Conservation (phyloP, 805 yeast genomes). For the Lipomyces sp. region DNA sequence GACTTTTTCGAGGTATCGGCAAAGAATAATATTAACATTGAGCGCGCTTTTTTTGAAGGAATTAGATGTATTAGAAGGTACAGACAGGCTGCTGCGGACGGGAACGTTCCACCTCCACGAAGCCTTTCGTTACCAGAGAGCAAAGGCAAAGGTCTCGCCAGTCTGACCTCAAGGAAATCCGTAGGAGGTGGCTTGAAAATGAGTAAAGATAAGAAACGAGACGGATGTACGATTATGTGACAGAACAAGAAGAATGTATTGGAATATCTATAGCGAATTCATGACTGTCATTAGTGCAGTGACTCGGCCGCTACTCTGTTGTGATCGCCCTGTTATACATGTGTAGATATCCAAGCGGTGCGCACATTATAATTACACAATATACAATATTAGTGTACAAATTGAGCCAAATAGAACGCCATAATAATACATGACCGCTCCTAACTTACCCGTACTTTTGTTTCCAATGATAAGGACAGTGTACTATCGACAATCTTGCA, state of each 20-base stretch:
- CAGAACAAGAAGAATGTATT: neutral
- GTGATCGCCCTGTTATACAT: neutral
- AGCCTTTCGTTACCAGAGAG: neutral
- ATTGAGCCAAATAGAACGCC: neutral
- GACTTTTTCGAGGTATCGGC: slow-evolving; percentile 94
- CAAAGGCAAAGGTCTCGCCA: neutral
- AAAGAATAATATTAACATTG: slow-evolving; percentile 85
- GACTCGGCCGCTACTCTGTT: neutral
- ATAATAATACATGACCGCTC: neutral
- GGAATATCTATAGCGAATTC: neutral
- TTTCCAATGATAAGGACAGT: neutral
- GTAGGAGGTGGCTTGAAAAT: neutral
- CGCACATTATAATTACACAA: neutral
- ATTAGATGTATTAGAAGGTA: slow-evolving; percentile 1
- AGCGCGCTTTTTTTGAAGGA: slow-evolving; percentile 85
- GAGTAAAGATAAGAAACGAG: slow-evolving; percentile 4
- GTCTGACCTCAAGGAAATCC: neutral
- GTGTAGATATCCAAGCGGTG: neutral
- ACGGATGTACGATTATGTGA: slow-evolving; percentile 4
- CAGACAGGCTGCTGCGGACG: neutral
- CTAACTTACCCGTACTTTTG: neutral
- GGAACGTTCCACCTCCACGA: neutral
- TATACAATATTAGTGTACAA: neutral
- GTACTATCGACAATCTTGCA: neutral
- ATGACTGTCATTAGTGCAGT: neutral